phyloP scores from a whole-genome alignment of 371 early-diverging fungal genomes.

The Chytridium lagenaria region DNA sequence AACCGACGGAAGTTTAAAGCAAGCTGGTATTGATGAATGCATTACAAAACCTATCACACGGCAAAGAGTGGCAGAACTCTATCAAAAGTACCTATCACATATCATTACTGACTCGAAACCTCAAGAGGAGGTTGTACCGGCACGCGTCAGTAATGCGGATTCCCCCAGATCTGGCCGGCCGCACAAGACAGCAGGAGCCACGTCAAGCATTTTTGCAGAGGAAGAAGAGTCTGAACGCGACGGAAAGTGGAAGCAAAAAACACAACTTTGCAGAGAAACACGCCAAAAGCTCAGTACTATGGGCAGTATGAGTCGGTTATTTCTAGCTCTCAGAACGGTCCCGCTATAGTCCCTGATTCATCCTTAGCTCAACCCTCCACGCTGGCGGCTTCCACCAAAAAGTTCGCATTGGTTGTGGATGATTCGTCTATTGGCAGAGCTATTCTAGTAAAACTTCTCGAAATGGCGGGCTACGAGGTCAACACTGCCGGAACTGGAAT shows the following conservation, averaged over 20 bases:
- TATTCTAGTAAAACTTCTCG: slow-evolving; percentile 37
- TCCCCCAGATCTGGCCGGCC: no score
- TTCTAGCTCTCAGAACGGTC: background rate
- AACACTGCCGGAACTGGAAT: background rate
- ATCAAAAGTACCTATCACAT: slow-evolving; percentile 5
- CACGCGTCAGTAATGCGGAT: no score
- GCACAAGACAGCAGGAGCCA: no score
- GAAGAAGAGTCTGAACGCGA: no score
- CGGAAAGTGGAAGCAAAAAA: background rate
- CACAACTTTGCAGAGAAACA: background rate
- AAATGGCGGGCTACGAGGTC: slow-evolving; percentile 16
- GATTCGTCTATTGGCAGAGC: slow-evolving; percentile 36
- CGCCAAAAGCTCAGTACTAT: background rate
- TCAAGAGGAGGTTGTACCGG: background rate
- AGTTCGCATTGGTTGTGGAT: slow-evolving; percentile 31
- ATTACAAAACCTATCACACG: slow-evolving; percentile 40
- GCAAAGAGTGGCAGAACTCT: slow-evolving; percentile 23
- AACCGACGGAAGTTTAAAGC: slow-evolving; percentile 8
- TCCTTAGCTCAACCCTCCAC: background rate
- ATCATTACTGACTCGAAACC: no score
- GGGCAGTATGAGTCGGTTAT: background rate
- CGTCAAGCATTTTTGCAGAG: no score
- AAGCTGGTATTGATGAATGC: slow-evolving; percentile 32
- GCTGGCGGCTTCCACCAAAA: background rate
- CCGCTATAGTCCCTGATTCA: background rate